Evolutionary conservation across 2,329 filamentous ascomycete species (phyloP), one percentile per base, ranked within the genome.

Genomic region (Blastomyces percursus): DNA sequence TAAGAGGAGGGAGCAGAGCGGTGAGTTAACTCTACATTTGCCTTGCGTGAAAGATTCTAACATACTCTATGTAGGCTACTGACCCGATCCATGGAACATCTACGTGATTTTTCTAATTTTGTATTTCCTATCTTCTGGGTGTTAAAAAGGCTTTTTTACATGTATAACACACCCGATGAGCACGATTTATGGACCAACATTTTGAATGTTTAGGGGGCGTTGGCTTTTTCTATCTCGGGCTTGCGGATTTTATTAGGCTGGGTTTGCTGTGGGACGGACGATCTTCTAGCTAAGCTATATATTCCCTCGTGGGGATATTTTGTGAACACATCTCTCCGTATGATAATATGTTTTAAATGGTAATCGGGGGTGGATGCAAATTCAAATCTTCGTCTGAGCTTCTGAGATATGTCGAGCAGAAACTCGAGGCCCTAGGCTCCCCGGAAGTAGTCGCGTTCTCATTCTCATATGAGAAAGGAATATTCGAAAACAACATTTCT

Each of bases 1-100:
- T 71, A 71, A 71, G 61, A 73, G 78, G 61, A 74, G 69, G 62
- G 78, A 81, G 60, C 79, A 81, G 68, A 77, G 75, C 65, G 80
- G 80, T 78, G 69, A 65, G 73, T 73, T 63, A 35, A 12, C 42
- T 12, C 32, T 21, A 19, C 19, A 3, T n/a, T 16, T 21, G 27
- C 21, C 19, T 19, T 48, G 21, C 6, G 42, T 6, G 24, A 2
- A 2, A n/a, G 3, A 32, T 35, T 46, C 57, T 59, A 32, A 59
- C 30, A 1, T 32, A n/a, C 8, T 6, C 21, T 19, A 12, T 27
- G 50, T 35, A 59, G 57, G 57, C 32, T 59, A 59, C n/a, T 59
- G 57, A 59, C 48, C n/a, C 40, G 30, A 61, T 48, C 16, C 8
- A 27, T 57, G 42, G 32, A 11, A 35, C n/a, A 8, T 9, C 7